Evolutionary conservation across 129 eudicot genomes (phyloP).

Genomic region (Escallonia herrerae): DNA sequence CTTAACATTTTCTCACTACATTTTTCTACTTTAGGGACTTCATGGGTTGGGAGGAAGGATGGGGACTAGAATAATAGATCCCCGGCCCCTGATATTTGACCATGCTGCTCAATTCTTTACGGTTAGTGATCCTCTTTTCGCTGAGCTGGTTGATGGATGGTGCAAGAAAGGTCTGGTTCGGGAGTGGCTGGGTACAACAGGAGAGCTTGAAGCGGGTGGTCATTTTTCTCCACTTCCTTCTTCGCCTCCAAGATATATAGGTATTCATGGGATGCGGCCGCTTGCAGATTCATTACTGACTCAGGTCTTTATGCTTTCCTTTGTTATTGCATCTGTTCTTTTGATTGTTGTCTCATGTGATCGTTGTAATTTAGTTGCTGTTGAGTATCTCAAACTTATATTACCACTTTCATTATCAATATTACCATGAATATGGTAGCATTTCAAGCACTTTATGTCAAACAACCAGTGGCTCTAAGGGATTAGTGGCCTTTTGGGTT

Average conservation of each 20-base stretch:
- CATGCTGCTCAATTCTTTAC: constrained; percentile 98
- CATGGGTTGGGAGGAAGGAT: constrained; percentile 99
- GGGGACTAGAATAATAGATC: constrained; percentile 84
- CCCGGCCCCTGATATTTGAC: constrained; percentile 61
- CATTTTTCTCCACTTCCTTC: constrained; percentile 41
- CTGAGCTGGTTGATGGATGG: constrained; percentile 76
- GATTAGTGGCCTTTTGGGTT: too few species aligned
- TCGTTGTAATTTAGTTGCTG: too few species aligned
- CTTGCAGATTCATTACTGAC: constrained; percentile 90
- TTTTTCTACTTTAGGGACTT: constrained; percentile 49
- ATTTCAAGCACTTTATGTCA: too few species aligned
- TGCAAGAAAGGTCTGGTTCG: constrained; percentile 56
- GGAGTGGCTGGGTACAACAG: constrained; percentile 64
- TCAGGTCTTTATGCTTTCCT: constrained; percentile 32
- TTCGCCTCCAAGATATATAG: constrained; percentile 66
- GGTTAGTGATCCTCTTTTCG: constrained; percentile 60
- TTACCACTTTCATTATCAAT: too few species aligned
- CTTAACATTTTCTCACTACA: constrained; percentile 4
- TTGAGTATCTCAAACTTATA: too few species aligned
- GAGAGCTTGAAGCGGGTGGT: constrained; percentile 89
- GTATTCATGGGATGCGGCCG: constrained; percentile 85
- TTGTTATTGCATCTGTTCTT: too few species aligned
- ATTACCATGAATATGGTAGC: too few species aligned
- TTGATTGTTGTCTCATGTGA: too few species aligned
- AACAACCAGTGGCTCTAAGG: too few species aligned